Percentiles rank a stretch among this genome's conserved stretches.
Evolutionary conservation across 129 eudicot species (phyloP).

Genomic region (Silybum marianum): DNA sequence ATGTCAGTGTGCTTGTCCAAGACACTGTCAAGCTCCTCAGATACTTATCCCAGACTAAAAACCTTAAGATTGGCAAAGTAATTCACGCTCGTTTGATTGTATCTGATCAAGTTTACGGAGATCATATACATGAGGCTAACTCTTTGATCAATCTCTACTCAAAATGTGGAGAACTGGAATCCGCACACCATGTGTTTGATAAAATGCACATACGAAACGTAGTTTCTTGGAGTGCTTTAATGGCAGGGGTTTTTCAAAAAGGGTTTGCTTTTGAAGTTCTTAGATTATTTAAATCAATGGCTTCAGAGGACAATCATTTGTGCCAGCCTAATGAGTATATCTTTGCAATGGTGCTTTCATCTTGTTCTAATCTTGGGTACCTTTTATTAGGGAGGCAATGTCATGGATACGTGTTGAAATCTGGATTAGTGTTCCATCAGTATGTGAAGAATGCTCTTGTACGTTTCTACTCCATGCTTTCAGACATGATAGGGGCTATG

Average conservation of each 20-base stretch:
- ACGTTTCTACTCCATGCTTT: constrained; percentile 40
- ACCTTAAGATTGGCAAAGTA: constrained; percentile 29
- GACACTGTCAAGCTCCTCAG: constrained; percentile 22
- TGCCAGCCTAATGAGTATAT: constrained; percentile 39
- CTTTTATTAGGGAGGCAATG: constrained; percentile 37
- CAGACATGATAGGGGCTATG: constrained; percentile 44
- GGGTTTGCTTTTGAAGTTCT: constrained; percentile 43
- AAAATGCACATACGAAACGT: constrained; percentile 39
- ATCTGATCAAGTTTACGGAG: constrained; percentile 28
- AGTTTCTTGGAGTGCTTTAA: constrained; percentile 49
- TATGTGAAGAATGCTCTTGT: constrained; percentile 60
- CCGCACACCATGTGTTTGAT: constrained; percentile 48
- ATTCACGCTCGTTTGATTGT: constrained; percentile 45
- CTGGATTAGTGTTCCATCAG: constrained; percentile 49
- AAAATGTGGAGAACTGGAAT: constrained; percentile 35
- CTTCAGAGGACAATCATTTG: constrained; percentile 22
- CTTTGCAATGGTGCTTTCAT: constrained; percentile 41
- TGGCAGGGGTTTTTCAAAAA: constrained; percentile 41
- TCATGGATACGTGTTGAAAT: constrained; percentile 39
- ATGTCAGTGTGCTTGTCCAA: not conserved
- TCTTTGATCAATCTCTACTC: constrained; percentile 45
- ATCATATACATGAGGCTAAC: constrained; percentile 37
- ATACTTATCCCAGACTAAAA: constrained; percentile 30
- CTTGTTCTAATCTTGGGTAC: constrained; percentile 38
- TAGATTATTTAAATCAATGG: constrained; percentile 39